A percentile compares a stretch with the other conserved stretches of the same genome.
phyloP scores from a whole-genome alignment of 2,329 filamentous ascomycete genomes.

The Fusarium praegraminearum region DNA sequence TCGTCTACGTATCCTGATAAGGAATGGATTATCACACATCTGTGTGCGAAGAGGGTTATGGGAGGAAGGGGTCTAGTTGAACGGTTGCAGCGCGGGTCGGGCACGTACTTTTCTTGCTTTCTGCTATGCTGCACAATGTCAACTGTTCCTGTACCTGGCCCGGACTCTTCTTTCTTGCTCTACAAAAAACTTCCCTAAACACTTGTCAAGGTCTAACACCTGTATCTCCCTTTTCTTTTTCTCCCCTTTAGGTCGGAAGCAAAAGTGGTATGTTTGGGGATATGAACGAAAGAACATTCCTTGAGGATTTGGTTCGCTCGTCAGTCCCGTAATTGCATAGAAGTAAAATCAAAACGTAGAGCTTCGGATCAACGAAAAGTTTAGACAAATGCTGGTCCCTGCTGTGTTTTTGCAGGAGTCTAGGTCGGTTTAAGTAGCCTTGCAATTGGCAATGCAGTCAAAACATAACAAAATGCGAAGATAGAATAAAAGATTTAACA shows the following conservation, averaged over 20 bases:
- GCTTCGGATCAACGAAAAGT: constrained; percentile 26
- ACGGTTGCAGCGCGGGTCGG: constrained; percentile 44
- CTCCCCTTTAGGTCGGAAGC: constrained; percentile 16
- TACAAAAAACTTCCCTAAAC: constrained; percentile 38
- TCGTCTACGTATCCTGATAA: constrained; percentile 34
- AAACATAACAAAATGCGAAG: constrained; percentile 23
- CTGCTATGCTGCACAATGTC: constrained; percentile 49
- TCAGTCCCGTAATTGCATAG: constrained; percentile 25
- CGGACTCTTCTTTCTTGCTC: constrained; percentile 40
- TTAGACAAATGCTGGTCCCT: constrained; percentile 38
- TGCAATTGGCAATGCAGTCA: constrained; percentile 35
- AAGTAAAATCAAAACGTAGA: constrained; percentile 42
- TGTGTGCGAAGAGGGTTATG: constrained; percentile 38
- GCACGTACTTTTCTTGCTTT: constrained; percentile 48
- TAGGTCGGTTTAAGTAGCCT: constrained; percentile 30
- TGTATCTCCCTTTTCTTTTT: constrained; percentile 12
- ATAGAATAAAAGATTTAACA: constrained; percentile 11
- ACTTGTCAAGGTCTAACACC: constrained; percentile 27
- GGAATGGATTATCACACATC: constrained; percentile 36
- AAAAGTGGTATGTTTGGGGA: constrained; percentile 25
- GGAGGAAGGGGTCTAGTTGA: constrained; percentile 41
- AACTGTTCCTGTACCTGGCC: constrained; percentile 42
- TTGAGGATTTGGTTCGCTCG: constrained; percentile 23
- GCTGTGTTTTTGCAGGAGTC: constrained; percentile 15
- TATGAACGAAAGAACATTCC: constrained; percentile 30